These are phyloP conservation scores for Anethum foeniculum DNA, from an alignment of 140 eudicot species.

Conservation along the genomic window DNA sequence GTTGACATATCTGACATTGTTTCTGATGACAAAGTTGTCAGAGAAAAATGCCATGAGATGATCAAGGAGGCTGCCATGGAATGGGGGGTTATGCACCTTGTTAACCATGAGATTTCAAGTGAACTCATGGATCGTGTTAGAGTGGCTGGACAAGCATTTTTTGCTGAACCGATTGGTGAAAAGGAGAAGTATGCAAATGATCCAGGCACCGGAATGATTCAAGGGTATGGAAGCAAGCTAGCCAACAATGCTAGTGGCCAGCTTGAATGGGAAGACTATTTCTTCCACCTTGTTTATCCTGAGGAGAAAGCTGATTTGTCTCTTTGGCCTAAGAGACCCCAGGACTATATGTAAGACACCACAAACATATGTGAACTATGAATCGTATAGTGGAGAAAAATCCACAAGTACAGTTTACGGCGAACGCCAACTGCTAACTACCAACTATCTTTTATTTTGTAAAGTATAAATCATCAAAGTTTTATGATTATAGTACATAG, in stretches of 20 bases:
- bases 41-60: constrained; percentile 40
- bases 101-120: constrained; percentile 70
- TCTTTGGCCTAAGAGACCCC: constrained; percentile 77
- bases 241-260: constrained; percentile 84
- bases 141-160: constrained; percentile 57
- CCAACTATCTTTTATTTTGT: neutral
- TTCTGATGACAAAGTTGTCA: constrained; percentile 39
- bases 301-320: constrained; percentile 65
- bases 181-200: constrained; percentile 88
- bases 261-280: constrained; percentile 95
- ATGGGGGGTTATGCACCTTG: constrained; percentile 98
- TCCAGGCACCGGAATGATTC: constrained; percentile 52
- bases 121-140: constrained; percentile 62
- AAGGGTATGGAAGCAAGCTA: constrained; percentile 94
- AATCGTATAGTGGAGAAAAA: neutral
- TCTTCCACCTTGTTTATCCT: constrained; percentile 72
- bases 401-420: neutral
- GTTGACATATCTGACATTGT: constrained; percentile 44
- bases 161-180: constrained; percentile 68
- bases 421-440: neutral
- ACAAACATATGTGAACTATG: neutral
- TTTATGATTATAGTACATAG: neutral
- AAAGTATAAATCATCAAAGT: neutral
- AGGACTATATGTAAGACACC: constrained; percentile 63
- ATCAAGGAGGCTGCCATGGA: constrained; percentile 57